Conservation (phyloP, 176 grass and related monocot species). For the Carex kokanica region DNA sequence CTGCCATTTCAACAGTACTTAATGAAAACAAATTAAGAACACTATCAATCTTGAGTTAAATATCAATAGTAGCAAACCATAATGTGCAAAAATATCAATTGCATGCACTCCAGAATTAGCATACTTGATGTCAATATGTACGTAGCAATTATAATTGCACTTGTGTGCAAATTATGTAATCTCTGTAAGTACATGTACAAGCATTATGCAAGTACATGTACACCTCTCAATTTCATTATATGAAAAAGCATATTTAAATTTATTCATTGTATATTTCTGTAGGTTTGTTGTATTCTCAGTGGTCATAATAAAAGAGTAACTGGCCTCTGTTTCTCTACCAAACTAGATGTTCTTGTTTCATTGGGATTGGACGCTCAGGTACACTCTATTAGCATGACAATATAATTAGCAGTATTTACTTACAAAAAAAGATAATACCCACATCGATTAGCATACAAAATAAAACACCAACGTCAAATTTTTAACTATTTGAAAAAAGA, state of each 20-base stretch:
- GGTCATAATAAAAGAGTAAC: conserved; percentile 18
- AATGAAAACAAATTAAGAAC: background rate
- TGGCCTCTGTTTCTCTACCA: conserved; percentile 15
- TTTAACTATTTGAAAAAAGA: too few species aligned
- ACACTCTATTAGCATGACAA: background rate
- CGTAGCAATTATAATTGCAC: background rate
- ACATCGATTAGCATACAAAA: too few species aligned
- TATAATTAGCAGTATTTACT: too few species aligned
- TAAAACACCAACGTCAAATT: too few species aligned
- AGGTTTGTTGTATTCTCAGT: conserved; percentile 3
- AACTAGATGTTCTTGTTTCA: conserved; percentile 5
- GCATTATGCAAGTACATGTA: background rate
- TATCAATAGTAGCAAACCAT: background rate
- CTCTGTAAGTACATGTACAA: too few species aligned
- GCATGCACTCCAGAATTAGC: background rate
- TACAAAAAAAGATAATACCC: too few species aligned
- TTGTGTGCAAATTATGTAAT: background rate
- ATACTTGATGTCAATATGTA: background rate
- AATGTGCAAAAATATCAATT: background rate
- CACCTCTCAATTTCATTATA: background rate
- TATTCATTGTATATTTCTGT: background rate
- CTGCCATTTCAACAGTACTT: too few species aligned
- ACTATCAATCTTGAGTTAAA: background rate
- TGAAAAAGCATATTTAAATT: background rate
- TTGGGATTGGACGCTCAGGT: conserved; percentile 6